A percentile compares a stretch with the other conserved stretches of the same genome.
Evolutionary conservation across 78 protist genomes (phyloP).

Genomic region (Bodo saltans): DNA sequence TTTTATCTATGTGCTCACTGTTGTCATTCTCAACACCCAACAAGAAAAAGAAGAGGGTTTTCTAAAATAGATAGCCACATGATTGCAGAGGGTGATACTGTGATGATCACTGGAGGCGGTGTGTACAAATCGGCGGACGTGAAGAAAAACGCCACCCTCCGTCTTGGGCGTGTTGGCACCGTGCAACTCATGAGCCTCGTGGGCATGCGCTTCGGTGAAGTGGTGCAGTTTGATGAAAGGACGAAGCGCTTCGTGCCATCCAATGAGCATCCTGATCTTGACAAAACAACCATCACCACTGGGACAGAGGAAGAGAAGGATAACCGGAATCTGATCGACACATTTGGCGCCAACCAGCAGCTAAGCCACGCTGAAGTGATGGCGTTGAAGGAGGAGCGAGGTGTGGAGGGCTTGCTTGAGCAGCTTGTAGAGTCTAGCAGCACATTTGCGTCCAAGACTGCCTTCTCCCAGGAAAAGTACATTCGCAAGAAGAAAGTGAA

Average conservation of each 20-base stretch:
- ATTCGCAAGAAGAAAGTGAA: constrained; percentile 30
- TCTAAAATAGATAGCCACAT: no score
- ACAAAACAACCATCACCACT: not conserved
- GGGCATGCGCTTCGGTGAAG: not conserved
- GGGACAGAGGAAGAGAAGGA: not conserved
- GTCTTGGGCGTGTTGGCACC: not conserved
- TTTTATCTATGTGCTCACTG: not conserved
- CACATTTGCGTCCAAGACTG: constrained; percentile 37
- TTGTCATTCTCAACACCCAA: not conserved
- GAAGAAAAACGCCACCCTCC: not conserved
- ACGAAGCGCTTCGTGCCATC: not conserved
- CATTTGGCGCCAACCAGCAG: not conserved
- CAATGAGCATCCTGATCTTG: not conserved
- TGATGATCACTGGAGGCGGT: not conserved
- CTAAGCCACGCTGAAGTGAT: not conserved
- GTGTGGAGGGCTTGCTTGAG: constrained; percentile 5
- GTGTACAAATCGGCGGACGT: not conserved
- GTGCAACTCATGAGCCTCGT: not conserved
- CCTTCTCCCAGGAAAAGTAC: constrained; percentile 44
- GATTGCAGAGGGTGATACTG: not conserved
- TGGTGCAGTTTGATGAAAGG: not conserved
- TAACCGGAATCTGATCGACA: not conserved
- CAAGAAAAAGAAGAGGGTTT: not conserved
- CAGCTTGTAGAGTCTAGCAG: constrained; percentile 1
- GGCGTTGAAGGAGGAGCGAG: constrained; percentile 25